A percentile compares a stretch with the other conserved stretches of the same genome.
Evolutionary conservation across 1,284 basidiomycete genomes (phyloP).

Genomic region (Cryptococcus depauperatus): DNA sequence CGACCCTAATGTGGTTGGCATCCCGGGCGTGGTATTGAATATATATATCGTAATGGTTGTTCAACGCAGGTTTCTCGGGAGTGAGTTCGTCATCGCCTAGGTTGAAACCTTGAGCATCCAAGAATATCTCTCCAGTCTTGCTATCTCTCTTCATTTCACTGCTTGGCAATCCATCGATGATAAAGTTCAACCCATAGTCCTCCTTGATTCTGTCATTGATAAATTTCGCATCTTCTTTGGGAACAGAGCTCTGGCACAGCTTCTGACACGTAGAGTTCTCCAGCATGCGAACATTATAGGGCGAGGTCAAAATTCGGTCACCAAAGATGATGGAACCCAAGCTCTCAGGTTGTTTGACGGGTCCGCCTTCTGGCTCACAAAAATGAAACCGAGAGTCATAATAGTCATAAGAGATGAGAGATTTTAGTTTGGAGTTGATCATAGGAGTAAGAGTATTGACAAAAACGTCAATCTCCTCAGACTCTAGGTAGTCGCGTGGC

Average conservation of each 20-base stretch:
- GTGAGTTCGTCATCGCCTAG: slow-evolving; percentile 33
- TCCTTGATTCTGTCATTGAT: slow-evolving; percentile 86
- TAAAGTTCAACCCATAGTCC: slow-evolving; percentile 91
- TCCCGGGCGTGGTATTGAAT: slow-evolving; percentile 71
- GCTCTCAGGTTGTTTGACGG: slow-evolving; percentile 72
- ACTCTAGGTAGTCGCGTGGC: slow-evolving; percentile 63
- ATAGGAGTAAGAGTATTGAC: slow-evolving; percentile 81
- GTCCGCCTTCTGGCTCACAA: slow-evolving; percentile 70
- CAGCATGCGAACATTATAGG: slow-evolving; percentile 55
- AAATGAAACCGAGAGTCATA: slow-evolving; percentile 61
- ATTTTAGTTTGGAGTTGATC: slow-evolving; percentile 67
- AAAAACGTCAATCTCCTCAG: slow-evolving; percentile 64
- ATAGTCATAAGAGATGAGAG: slow-evolving; percentile 36
- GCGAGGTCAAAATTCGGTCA: slow-evolving; percentile 87
- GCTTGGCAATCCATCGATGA: slow-evolving; percentile 87
- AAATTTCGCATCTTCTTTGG: slow-evolving; percentile 68
- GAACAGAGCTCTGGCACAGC: slow-evolving; percentile 62
- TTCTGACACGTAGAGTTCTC: slow-evolving; percentile 58
- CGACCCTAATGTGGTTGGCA: slow-evolving; percentile 64
- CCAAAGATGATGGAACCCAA: slow-evolving; percentile 92
- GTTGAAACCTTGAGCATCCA: slow-evolving; percentile 61
- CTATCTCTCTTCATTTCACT: slow-evolving; percentile 80
- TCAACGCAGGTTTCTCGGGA: slow-evolving; percentile 59
- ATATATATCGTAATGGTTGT: slow-evolving; percentile 67
- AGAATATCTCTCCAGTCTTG: slow-evolving; percentile 71